Evolutionary conservation across 2,329 filamentous ascomycete genomes (phyloP).

Genomic region (Verticillium longisporum): DNA sequence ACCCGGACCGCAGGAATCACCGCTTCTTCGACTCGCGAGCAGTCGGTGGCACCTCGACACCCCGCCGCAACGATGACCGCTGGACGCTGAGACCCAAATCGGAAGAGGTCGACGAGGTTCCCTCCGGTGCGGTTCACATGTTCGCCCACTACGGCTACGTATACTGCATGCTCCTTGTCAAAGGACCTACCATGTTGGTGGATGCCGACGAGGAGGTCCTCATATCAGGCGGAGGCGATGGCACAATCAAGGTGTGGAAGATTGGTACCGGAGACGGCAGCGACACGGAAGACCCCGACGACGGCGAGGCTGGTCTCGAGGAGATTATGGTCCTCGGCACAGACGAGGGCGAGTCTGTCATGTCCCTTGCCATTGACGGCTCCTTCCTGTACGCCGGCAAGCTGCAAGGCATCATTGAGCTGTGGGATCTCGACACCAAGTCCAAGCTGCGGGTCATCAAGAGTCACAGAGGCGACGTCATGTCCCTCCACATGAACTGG

Average conservation of each 20-base stretch:
- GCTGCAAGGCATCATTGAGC: conserved; percentile 78
- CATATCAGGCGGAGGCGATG: conserved; percentile 88
- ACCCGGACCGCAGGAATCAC: conserved; percentile 72
- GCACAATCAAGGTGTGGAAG: conserved; percentile 90
- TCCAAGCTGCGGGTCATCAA: conserved; percentile 85
- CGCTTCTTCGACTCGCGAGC: conserved; percentile 90
- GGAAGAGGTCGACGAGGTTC: conserved; percentile 66
- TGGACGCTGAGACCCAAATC: conserved; percentile 48
- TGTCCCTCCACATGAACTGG: conserved; percentile 79
- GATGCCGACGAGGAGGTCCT: conserved; percentile 72
- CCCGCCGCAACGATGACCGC: conserved; percentile 57
- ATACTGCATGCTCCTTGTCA: conserved; percentile 88
- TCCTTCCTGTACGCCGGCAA: conserved; percentile 91
- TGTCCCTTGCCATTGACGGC: conserved; percentile 80
- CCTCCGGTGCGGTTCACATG: conserved; percentile 70
- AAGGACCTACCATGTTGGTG: conserved; percentile 59
- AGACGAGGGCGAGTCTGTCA: conserved; percentile 56
- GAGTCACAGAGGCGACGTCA: conserved; percentile 72
- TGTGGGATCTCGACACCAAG: conserved; percentile 94
- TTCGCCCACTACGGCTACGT: conserved; percentile 96
- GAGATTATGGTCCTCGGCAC: conserved; percentile 61
- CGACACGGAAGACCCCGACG: conserved; percentile 30
- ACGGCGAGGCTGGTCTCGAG: conserved; percentile 54
- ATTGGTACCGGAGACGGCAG: conserved; percentile 31
- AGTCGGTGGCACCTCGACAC: conserved; percentile 73